Conservation (phyloP, 1,139 yeast genomes). For the Hyphopichia wangnamkhiaoensis region DNA sequence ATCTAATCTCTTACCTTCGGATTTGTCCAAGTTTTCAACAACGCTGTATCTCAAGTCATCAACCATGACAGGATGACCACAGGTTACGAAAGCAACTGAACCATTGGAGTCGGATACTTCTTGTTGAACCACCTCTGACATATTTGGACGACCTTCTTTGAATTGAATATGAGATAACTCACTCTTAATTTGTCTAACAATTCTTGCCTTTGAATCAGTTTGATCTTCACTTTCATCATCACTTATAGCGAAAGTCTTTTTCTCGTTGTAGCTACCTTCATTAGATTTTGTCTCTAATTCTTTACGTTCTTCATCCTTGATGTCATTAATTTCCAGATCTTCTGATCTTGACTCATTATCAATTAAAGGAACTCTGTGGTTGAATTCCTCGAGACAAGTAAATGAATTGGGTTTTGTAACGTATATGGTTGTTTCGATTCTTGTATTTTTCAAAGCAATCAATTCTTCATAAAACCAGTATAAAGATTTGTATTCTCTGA, state of each 20-base stretch:
- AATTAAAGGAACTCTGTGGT: constrained; percentile 8
- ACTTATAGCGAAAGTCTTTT: not conserved
- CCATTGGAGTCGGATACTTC: constrained; percentile 32
- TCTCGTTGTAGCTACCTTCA: constrained; percentile 5
- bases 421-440: constrained; percentile 30
- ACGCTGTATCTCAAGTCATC: constrained; percentile 46
- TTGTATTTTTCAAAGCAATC: constrained; percentile 21
- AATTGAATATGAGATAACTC: constrained; percentile 31
- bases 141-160: constrained; percentile 34
- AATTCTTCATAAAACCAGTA: constrained; percentile 40
- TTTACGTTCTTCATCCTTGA: constrained; percentile 4
- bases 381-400: constrained; percentile 14
- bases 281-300: not conserved
- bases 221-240: constrained; percentile 7
- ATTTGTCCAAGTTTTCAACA: constrained; percentile 25
- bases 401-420: constrained; percentile 28
- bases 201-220: constrained; percentile 2
- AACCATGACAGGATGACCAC: constrained; percentile 58
- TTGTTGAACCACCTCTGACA: constrained; percentile 24
- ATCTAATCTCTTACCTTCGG: constrained; percentile 31
- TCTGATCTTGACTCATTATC: constrained; percentile 1
- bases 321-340: constrained; percentile 4
- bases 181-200: constrained; percentile 14
- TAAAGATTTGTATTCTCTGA: constrained; percentile 33
- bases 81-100: constrained; percentile 45